These are phyloP conservation scores for Dactylellina drechsleri DNA, from an alignment of 2,329 filamentous ascomycete genomes.

Conservation along the genomic window DNA sequence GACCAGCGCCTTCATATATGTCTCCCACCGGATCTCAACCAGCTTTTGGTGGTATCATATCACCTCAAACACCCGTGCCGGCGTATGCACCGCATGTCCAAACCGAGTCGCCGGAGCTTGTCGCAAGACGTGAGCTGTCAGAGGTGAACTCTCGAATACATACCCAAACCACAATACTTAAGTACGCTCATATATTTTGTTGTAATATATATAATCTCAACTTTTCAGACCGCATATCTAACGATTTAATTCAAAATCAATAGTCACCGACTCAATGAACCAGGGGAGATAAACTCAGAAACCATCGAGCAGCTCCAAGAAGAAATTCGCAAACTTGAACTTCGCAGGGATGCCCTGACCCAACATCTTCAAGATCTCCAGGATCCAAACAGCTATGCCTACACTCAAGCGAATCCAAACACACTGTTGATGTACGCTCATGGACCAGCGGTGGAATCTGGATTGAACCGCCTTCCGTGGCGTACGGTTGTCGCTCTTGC, in stretches of 20 bases:
- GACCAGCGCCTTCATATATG: conserved; percentile 1
- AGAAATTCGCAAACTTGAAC: conserved; percentile 17
- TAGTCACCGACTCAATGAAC: background rate
- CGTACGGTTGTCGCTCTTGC: background rate
- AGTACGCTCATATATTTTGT: background rate
- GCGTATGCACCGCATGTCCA: conserved; percentile 10
- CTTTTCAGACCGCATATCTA: background rate
- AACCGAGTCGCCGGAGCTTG: conserved; percentile 34
- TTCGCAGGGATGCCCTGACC: conserved; percentile 6
- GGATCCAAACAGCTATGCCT: conserved; percentile 29
- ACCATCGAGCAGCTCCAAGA: conserved; percentile 27
- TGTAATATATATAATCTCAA: background rate
- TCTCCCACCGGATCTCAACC: conserved; percentile 7
- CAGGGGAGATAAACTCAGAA: background rate
- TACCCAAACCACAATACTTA: background rate
- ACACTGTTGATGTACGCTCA: conserved; percentile 22
- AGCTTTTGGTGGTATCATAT: background rate
- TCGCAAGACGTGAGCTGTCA: conserved; percentile 5
- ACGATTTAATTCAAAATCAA: background rate
- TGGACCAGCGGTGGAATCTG: background rate
- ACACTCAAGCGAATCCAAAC: conserved; percentile 19
- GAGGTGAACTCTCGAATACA: background rate
- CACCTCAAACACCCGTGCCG: conserved; percentile 31
- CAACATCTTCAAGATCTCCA: conserved; percentile 33
- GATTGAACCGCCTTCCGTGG: background rate